Evolutionary conservation across 306 rosid genomes (phyloP).

Genomic region (Lathyrus aphaca): DNA sequence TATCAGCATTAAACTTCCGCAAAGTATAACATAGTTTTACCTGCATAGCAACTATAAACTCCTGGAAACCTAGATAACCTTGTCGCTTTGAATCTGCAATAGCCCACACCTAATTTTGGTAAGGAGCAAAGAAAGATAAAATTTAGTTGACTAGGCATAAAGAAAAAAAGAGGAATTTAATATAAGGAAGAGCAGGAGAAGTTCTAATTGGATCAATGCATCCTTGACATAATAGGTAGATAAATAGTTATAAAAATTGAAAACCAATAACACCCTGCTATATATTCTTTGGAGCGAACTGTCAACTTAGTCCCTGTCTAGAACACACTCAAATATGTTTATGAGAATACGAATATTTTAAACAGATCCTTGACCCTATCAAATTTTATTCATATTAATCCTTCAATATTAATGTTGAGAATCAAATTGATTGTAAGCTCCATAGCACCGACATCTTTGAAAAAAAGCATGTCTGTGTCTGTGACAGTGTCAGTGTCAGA

Average conservation of each 20-base stretch:
- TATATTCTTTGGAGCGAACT: background rate
- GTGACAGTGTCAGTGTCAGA: too few species aligned
- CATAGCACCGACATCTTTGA: too few species aligned
- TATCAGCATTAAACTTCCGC: slow-evolving; percentile 11
- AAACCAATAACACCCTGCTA: slow-evolving; percentile 20
- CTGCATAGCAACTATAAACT: slow-evolving; percentile 88
- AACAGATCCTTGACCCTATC: too few species aligned
- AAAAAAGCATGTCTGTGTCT: too few species aligned
- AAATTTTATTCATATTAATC: too few species aligned
- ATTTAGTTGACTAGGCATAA: slow-evolving; percentile 14
- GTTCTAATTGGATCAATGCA: slow-evolving; percentile 16
- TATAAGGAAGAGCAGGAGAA: background rate
- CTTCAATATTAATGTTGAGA: too few species aligned
- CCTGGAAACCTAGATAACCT: slow-evolving; percentile 87
- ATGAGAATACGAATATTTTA: too few species aligned
- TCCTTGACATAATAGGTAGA: slow-evolving; percentile 16
- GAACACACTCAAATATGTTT: too few species aligned
- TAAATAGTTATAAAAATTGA: slow-evolving; percentile 4
- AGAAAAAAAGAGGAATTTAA: background rate
- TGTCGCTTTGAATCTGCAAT: slow-evolving; percentile 91
- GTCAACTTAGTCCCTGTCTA: too few species aligned
- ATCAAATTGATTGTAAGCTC: too few species aligned
- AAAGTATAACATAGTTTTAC: slow-evolving; percentile 42
- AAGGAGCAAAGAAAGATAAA: slow-evolving; percentile 34
- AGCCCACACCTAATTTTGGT: slow-evolving; percentile 77